Evolutionary conservation across 371 early-diverging fungal species (phyloP).

Genomic region (Rhizopus sp.): DNA sequence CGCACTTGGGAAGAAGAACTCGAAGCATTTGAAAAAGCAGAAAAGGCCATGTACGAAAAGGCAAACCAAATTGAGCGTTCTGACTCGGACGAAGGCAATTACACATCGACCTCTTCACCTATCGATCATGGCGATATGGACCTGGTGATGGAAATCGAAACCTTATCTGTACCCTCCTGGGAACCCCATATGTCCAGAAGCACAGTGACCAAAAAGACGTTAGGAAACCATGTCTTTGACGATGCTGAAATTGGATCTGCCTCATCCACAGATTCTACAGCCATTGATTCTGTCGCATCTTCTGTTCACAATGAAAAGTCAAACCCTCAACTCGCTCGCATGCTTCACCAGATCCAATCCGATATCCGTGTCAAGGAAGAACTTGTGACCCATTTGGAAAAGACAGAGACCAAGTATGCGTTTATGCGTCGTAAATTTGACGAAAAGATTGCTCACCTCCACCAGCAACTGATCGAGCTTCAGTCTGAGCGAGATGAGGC

Average conservation of each 20-base stretch:
- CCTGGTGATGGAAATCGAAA: conserved; percentile 38
- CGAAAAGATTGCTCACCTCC: conserved; percentile 62
- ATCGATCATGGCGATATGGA: conserved; percentile 27
- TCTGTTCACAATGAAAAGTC: conserved; percentile 9
- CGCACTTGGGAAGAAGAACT: conserved; percentile 49
- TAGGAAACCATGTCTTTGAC: not conserved
- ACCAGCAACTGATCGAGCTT: conserved; percentile 56
- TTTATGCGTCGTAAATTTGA: conserved; percentile 74
- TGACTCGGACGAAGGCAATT: conserved; percentile 44
- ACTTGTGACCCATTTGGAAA: conserved; percentile 57
- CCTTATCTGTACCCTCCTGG: conserved; percentile 46
- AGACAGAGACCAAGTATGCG: conserved; percentile 56
- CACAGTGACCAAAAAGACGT: not conserved
- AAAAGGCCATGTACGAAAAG: conserved; percentile 31
- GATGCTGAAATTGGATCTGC: conserved; percentile 14
- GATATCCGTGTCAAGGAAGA: conserved; percentile 72
- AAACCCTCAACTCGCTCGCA: conserved; percentile 47
- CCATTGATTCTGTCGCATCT: not conserved
- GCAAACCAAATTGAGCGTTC: conserved; percentile 26
- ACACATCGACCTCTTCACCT: conserved; percentile 40
- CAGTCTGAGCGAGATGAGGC: conserved; percentile 74
- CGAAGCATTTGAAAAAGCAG: conserved; percentile 40
- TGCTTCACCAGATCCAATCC: conserved; percentile 70
- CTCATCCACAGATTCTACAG: conserved; percentile 9
- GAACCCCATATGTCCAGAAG: conserved; percentile 24